phyloP scores from a whole-genome alignment of 306 rosid species.

The Corylus avellana region DNA sequence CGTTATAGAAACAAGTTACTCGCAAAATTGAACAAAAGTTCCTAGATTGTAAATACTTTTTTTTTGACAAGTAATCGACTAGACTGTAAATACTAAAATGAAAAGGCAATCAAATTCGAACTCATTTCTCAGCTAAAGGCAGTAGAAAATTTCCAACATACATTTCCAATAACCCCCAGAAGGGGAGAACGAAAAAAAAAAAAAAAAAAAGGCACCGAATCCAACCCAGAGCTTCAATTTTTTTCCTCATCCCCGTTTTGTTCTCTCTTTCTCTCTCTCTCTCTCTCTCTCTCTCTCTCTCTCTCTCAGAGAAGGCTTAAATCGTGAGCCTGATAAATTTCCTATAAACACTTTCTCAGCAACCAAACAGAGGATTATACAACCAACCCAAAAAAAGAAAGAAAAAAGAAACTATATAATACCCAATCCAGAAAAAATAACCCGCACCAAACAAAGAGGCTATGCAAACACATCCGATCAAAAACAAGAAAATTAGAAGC shows the following conservation, averaged over 20 bases:
- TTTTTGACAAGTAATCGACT: too few species aligned
- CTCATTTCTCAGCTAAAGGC: background rate
- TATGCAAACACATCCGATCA: background rate
- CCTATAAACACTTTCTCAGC: conserved; percentile 13
- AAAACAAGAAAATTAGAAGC: conserved; percentile 15
- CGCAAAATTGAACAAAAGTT: background rate
- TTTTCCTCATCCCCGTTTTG: background rate
- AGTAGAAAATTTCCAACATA: conserved; percentile 7
- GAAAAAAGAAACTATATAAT: background rate
- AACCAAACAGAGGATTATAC: conserved; percentile 21
- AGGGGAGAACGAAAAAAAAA: background rate
- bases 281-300: too few species aligned
- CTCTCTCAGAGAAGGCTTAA: background rate
- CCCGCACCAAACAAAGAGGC: background rate
- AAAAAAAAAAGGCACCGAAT: background rate
- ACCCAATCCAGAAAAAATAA: background rate
- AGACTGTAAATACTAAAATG: background rate
- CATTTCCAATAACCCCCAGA: background rate
- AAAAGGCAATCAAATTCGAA: conserved; percentile 1
- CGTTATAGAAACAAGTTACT: background rate
- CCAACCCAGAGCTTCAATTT: background rate
- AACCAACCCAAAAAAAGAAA: background rate
- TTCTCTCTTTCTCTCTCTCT: too few species aligned
- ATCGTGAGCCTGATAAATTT: background rate
- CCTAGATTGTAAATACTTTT: too few species aligned